Evolutionary conservation across 495 filamentous ascomycete species (phyloP).

Genomic region (Aspergillus baeticus): DNA sequence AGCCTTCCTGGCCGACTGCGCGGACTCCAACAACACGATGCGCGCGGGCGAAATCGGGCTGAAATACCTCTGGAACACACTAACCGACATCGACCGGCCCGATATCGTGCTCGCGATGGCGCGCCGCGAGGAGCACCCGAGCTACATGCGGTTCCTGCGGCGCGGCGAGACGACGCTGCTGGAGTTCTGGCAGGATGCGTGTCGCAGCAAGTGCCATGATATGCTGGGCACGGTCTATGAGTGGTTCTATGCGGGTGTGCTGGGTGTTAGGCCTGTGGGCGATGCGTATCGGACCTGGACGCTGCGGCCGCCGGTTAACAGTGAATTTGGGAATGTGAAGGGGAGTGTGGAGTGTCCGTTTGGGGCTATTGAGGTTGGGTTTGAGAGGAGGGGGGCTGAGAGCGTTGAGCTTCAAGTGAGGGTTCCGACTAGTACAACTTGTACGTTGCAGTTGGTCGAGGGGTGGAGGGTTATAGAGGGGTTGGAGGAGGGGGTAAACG

Average conservation of each 20-base stretch:
- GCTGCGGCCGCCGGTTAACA: constrained; percentile 21
- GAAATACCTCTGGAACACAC: constrained; percentile 26
- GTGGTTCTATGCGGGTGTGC: constrained; percentile 28
- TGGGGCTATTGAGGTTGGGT: constrained; percentile 23
- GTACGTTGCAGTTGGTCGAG: neutral
- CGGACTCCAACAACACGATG: constrained; percentile 16
- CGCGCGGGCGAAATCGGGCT: constrained; percentile 30
- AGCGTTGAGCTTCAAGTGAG: neutral
- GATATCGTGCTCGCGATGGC: constrained; percentile 30
- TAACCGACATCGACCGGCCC: constrained; percentile 23
- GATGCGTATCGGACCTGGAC: constrained; percentile 24
- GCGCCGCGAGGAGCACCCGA: constrained; percentile 30
- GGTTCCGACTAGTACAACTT: constrained; percentile 12
- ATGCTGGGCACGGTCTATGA: constrained; percentile 35
- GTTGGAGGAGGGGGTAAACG: neutral
- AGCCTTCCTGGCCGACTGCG: constrained; percentile 24
- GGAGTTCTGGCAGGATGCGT: constrained; percentile 32
- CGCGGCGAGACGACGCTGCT: constrained; percentile 27
- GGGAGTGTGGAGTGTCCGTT: constrained; percentile 28
- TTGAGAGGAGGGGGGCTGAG: constrained; percentile 5
- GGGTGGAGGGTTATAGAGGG: neutral
- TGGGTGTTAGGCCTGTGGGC: constrained; percentile 22
- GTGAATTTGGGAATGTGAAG: constrained; percentile 26
- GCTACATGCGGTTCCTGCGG: constrained; percentile 31
- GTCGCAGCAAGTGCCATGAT: constrained; percentile 30